Evolutionary conservation across 768 basidiomycete genomes (phyloP), one percentile per base, ranked within the genome.

Genomic region (Mycena capillaripes): DNA sequence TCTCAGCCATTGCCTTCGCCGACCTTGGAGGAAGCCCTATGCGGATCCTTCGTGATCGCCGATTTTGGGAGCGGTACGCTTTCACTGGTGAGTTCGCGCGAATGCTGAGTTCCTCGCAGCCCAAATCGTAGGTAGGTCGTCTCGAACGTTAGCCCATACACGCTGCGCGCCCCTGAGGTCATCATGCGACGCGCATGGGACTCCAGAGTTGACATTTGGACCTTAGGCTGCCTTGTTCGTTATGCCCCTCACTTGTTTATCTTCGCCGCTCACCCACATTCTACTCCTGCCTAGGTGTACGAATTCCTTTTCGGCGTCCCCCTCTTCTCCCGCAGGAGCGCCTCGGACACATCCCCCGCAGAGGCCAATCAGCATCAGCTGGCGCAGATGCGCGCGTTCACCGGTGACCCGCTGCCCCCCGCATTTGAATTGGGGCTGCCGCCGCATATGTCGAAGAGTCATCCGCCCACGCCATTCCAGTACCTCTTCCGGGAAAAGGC

Each of bases 201-300:
- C 36, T 29, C 50, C 44, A 65, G 56, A 23, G 70, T 75, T 29
- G 75, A 76, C 50, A 74, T 76, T 17, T 76, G 75, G 75, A 44
- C 70, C 16, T 69, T 75, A 66, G 75, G 75, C 16, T 75, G 73
- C 57, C 55, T 76, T 21, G 75, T 75, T 56, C 27, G 71, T 72
- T 36, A n/a, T n/a, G n/a, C n/a, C n/a, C n/a, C n/a, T n/a, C n/a
- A n/a, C 40, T 27, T 44, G 44, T 42, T 10, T 11, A 14, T 25
- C 27, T 48, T 56, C n/a, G 30, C 44, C n/a, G 5, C 48, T 57
- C 48, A 23, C 67, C 53, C 12, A n/a, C 34, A 44, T 23, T 19
- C n/a, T 21, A 44, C 59, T 58, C 23, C 59, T 29, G 25, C 23
- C 12, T 29, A 74, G 69, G 58, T 71, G 17, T 74, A 64, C 44